Conservation (phyloP, 331 rosid genomes). For the Spiraea crenata region DNA sequence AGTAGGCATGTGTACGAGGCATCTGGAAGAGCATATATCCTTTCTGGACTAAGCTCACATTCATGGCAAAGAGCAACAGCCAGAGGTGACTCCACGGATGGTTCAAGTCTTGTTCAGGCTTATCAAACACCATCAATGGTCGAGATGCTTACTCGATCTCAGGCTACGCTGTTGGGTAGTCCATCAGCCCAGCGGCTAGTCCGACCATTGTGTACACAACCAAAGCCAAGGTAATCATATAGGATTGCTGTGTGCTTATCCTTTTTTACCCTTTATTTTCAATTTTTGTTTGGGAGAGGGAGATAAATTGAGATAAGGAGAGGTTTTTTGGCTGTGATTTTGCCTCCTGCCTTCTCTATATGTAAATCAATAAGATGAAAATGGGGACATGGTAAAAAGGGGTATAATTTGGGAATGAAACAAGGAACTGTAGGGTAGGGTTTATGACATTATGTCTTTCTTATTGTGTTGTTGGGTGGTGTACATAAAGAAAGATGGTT, state of each 20-base stretch:
- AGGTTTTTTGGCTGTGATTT: slow-evolving; percentile 57
- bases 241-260: slow-evolving; percentile 36
- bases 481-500: slow-evolving; percentile 45
- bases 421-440: slow-evolving; percentile 47
- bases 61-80: slow-evolving; percentile 99
- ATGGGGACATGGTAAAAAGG: slow-evolving; percentile 46
- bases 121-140: slow-evolving; percentile 96
- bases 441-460: slow-evolving; percentile 37
- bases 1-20: slow-evolving; percentile 96
- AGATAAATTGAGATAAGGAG: slow-evolving; percentile 38
- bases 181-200: slow-evolving; percentile 81
- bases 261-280: slow-evolving; percentile 27
- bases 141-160: slow-evolving; percentile 96
- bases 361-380: slow-evolving; percentile 62
- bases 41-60: slow-evolving; percentile 95
- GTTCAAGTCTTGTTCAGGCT: slow-evolving; percentile 80
- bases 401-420: slow-evolving; percentile 35
- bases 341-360: slow-evolving; percentile 46
- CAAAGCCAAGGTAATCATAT: slow-evolving; percentile 72
- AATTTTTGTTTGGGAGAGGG: slow-evolving; percentile 33
- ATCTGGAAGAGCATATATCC: slow-evolving; percentile 94
- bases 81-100: slow-evolving; percentile 87
- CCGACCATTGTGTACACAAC: slow-evolving; percentile 74
- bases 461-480: slow-evolving; percentile 47
- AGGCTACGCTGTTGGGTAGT: slow-evolving; percentile 72